Base-by-base conservation (phyloP, 495 filamentous ascomycete species). In the Podospora anserina region DNA sequence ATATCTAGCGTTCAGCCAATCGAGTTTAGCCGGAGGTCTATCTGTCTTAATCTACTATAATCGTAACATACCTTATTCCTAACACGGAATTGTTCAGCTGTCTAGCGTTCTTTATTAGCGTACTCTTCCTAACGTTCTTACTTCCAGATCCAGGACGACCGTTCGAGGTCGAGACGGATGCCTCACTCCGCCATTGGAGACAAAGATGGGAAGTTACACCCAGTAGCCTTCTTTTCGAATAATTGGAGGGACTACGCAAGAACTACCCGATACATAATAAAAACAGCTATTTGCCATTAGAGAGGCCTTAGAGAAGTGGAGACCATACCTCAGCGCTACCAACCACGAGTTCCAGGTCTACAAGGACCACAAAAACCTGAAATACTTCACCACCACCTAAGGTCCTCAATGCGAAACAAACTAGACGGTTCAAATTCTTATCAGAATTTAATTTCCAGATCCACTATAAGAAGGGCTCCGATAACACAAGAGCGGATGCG, bases 371-470 rank as follows among this genome's bases (percentile, higher is more conserved):
- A 63, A 67, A 26, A 67, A 67, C 54, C 54, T 57, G 16, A 4
- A 32, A 54, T 69, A 61, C 57, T 79, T 78, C 67, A 77, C 67
- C n/a, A 72, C 26, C 32, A 74, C 53, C 20, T 0, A 72, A 76
- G 34, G 26, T 61, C 11, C 61, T 81, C 20, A 78, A 73, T 58
- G n/a, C 65, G 30, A 28, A 68, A 61, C 61, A 79, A 69, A 72
- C 68, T 3, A 0, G 62, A 53, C 80, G 67, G 66, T 55, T 59
- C 2, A 63, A 75, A 55, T 73, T 70, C 58, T 64, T 82, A 3
- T 68, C 56, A 0, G 2, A 66, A 26, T 80, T 78, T 63, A 71
- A 81, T 49, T 80, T 80, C 49, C 59, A 56, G 9, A 76, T 78
- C 61, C 30, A 66, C 26, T 75, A 79, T 64, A 23, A 63, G 16